These are phyloP conservation scores for Solanum chacoense DNA, from an alignment of 305 asterid genomes.

Conservation along the genomic window DNA sequence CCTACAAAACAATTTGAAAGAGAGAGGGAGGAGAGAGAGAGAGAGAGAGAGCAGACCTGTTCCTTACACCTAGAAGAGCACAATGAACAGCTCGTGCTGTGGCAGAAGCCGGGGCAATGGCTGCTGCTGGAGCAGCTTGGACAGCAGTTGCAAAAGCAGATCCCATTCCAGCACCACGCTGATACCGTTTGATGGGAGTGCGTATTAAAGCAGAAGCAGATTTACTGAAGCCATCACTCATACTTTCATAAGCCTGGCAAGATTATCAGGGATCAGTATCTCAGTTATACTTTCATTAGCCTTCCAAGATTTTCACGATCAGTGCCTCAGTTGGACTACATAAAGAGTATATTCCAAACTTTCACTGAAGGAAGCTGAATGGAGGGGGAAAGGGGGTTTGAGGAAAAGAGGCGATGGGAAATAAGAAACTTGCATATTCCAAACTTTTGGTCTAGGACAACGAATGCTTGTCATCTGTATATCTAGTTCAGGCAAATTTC, in stretches of 20 bases:
- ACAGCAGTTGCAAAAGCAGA: constrained; percentile 75
- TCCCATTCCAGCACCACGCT: constrained; percentile 79
- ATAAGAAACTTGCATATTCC: not conserved
- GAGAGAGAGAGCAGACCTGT: constrained; percentile 43
- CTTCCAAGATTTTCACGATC: not conserved
- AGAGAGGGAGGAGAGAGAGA: not conserved
- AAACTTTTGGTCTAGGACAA: not conserved
- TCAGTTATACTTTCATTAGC: not conserved
- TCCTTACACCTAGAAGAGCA: constrained; percentile 89
- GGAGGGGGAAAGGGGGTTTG: not conserved
- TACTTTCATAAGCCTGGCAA: constrained; percentile 85
- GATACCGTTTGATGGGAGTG: constrained; percentile 63
- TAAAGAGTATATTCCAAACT: not conserved
- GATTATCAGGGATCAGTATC: not conserved
- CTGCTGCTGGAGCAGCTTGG: constrained; percentile 95
- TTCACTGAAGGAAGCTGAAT: not conserved
- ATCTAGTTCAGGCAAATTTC: not conserved
- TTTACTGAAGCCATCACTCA: constrained; percentile 77
- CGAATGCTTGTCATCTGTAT: not conserved
- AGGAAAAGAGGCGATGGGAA: not conserved
- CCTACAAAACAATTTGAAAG: not conserved
- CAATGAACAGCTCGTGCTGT: constrained; percentile 78
- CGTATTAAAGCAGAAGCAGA: constrained; percentile 87
- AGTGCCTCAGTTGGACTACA: not conserved
- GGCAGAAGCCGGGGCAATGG: constrained; percentile 94